phyloP scores from a whole-genome alignment of 441 rosid species.

The Macaranga tanarius region DNA sequence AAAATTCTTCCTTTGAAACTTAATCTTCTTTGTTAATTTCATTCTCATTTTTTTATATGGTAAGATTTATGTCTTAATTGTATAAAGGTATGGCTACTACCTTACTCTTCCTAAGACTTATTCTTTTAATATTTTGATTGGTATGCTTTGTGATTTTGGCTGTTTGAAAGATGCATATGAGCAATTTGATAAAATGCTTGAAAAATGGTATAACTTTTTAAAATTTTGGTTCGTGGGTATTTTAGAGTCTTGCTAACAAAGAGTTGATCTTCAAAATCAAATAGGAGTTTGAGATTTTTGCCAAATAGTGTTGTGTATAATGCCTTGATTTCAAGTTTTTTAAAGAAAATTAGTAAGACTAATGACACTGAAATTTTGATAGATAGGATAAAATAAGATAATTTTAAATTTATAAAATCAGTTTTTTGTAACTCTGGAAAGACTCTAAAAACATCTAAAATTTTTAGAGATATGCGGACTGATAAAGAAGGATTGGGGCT shows the following conservation, averaged over 20 bases:
- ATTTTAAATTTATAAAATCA: conserved; percentile 74
- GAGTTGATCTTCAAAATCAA: conserved; percentile 61
- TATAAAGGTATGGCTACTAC: too few relatives aligned
- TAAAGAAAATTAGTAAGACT: conserved; percentile 67
- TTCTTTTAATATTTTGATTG: conserved; percentile 72
- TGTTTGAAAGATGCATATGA: conserved; percentile 66
- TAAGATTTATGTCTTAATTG: too few relatives aligned
- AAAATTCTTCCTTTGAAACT: too few relatives aligned
- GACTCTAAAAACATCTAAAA: conserved; percentile 78
- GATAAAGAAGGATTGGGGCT: conserved; percentile 73
- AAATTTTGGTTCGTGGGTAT: conserved; percentile 82
- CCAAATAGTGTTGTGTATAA: conserved; percentile 78
- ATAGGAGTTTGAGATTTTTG: conserved; percentile 50
- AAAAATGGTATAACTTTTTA: conserved; percentile 70
- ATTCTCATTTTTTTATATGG: too few relatives aligned
- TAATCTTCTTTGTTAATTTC: too few relatives aligned
- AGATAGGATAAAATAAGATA: conserved; percentile 71
- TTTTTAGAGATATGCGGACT: conserved; percentile 86
- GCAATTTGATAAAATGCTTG: conserved; percentile 83
- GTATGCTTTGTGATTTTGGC: conserved; percentile 60
- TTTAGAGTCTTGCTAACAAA: conserved; percentile 52
- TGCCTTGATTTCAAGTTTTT: conserved; percentile 74
- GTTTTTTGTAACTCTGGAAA: conserved; percentile 75
- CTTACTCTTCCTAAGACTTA: conserved; percentile 75
- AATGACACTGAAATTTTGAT: conserved; percentile 77